Evolutionary conservation across 2,329 filamentous ascomycete genomes (phyloP), one percentile per base, ranked within the genome.

Genomic region (Neopestalotiopsis rosae): DNA sequence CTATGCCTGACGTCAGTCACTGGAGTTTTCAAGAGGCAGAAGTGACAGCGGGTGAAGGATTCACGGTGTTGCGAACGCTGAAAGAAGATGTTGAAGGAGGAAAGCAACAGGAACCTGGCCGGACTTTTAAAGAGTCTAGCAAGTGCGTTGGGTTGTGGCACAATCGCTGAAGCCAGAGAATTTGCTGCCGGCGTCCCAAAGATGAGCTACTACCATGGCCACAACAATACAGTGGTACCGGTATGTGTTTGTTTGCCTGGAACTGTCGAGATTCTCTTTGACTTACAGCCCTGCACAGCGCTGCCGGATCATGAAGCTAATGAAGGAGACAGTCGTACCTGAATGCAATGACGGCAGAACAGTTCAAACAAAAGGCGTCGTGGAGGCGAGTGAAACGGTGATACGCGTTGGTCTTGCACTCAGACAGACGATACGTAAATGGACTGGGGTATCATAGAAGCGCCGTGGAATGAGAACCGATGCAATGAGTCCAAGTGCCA

Each of bases 371-470:
- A 7, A 24, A 52, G n/a, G 45, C 7, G 45, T 20, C 17, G n/a
- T 52, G n/a, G n/a, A 52, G 17, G 9, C n/a, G 45, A 9, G 45
- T 52, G 45, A 52, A 20, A 52, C 20, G 45, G 45, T 17, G 17
- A 20, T 9, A 7, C 17, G 4, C 30, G 14, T 61, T 14, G 28
- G 58, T 62, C 34, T 9, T 14, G 52, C 32, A 28, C n/a, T 52
- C 45, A 42, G 45, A 9, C 24, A 28, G 57, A 40, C 30, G 17
- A n/a, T 34, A 20, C 13, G 24, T 7, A 30, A 38, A 32, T 61
- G 17, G 45, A 57, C 28, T 58, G 40, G 49, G 45, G 64, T 66
- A 66, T 66, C 64, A 66, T 66, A 45, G 38, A 66, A 66, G 64
- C 64, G 64, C 57, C 57, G 38, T 66, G 38, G 64, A 34, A 38